Evolutionary conservation across 352 stramenopile genomes (phyloP).

Genomic region (Phytopythium montanum): DNA sequence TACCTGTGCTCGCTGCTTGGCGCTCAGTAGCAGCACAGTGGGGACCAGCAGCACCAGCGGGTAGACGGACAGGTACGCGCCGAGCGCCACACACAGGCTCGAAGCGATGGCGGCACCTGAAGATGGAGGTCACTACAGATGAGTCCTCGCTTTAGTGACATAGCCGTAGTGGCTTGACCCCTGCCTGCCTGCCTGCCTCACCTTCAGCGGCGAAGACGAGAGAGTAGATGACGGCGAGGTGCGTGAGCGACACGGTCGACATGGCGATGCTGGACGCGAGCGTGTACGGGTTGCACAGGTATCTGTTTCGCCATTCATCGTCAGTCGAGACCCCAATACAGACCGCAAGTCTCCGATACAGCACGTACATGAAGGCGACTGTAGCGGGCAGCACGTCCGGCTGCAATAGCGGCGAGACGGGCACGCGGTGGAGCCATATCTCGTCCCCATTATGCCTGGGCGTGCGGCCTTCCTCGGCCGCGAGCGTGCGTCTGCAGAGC

Average conservation of each 20-base stretch:
- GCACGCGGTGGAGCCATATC: conserved; percentile 70
- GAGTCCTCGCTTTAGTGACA: too few species aligned
- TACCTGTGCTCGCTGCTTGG: conserved; percentile 16
- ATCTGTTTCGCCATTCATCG: conserved; percentile 16
- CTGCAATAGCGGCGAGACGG: conserved; percentile 65
- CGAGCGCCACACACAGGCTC: conserved; percentile 51
- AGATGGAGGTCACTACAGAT: not conserved
- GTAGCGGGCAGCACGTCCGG: conserved; percentile 38
- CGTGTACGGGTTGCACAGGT: conserved; percentile 78
- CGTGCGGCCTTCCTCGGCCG: conserved; percentile 42
- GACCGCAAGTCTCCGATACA: conserved; percentile 1
- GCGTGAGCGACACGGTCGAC: conserved; percentile 66
- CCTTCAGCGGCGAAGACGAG: conserved; percentile 70
- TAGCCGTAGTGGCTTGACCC: too few species aligned
- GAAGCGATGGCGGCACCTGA: conserved; percentile 38
- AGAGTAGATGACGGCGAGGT: conserved; percentile 59
- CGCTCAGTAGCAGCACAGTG: conserved; percentile 41
- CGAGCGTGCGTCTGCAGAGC: conserved; percentile 43
- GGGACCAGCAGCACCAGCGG: conserved; percentile 56
- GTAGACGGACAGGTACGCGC: conserved; percentile 79
- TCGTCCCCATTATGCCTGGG: conserved; percentile 33
- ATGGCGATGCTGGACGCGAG: conserved; percentile 63
- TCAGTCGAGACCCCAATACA: too few species aligned
- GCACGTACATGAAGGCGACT: conserved; percentile 44
- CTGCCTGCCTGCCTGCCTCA: too few species aligned